Base-by-base conservation (phyloP, 345 rosid species). In the Hibiscus trionum region DNA sequence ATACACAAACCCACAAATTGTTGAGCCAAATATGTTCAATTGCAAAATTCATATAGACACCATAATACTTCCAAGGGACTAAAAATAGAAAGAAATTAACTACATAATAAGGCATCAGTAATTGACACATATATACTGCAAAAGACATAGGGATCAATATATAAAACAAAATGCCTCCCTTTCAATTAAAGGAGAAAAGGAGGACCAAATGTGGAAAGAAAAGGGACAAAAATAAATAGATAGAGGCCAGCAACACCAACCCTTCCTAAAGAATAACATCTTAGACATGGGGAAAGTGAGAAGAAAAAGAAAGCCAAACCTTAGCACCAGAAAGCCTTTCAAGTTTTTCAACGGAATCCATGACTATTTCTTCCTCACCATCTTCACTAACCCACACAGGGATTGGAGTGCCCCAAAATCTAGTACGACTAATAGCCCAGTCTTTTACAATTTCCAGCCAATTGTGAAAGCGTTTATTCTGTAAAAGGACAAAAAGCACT, bases 401-500 rank as follows among this genome's bases (percentile, higher is more conserved):
- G 71, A 95, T 91, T 76, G 99, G 99, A 64, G 99, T 95, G 52
- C 99, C 99, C 99, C 98, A 95, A 80, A 93, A 95, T 73, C 99
- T 83, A 83, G 96, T 95, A 76, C 99, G 82, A 82, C 99, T 95
- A 31, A 95, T 80, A 27, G 98, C 99, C 99, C 99, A 95, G 82
- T 95, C 99, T 79, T 97, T 83, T 57, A 97, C 99, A 86, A 90
- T 95, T 78, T 95, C 98, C 70, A 95, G 87, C 99, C 99, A 95
- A 84, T 95, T 95, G 79, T 95, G 98, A 78, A 95, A 95, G 59
- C 99, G 92, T 73, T 95, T 95, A 15, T 60, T 42, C 64, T 60
- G 42, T 14, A 65, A 63, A 61, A 78, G 58, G 17, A 21, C 7
- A 67, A 67, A 17, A 42, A 44, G 29, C 0, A 55, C 10, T 55